Evolutionary conservation across 768 basidiomycete species (phyloP).

Genomic region (Neoboletus brunneissimus): DNA sequence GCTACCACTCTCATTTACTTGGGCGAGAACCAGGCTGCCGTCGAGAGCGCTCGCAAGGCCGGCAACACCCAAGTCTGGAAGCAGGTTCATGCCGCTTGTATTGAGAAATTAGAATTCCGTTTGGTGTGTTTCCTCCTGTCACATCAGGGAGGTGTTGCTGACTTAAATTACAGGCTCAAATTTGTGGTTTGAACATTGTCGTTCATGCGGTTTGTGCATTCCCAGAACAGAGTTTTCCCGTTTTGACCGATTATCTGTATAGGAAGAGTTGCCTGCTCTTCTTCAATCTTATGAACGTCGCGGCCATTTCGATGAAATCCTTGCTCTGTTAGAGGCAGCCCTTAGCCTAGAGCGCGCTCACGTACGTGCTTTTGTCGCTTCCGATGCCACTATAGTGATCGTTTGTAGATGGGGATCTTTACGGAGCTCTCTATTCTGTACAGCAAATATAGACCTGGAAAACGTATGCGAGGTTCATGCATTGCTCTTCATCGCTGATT

Average conservation of each 20-base stretch:
- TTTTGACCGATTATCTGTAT: slow-evolving; percentile 3
- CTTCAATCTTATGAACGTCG: slow-evolving; percentile 84
- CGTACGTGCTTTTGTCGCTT: slow-evolving; percentile 36
- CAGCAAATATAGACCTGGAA: slow-evolving; percentile 93
- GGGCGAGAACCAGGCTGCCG: slow-evolving; percentile 96
- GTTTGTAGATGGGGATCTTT: slow-evolving; percentile 86
- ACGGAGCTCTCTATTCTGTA: slow-evolving; percentile 90
- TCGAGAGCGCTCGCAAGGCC: slow-evolving; percentile 98
- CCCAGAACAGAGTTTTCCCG: slow-evolving; percentile 4
- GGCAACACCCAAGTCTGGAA: slow-evolving; percentile 99
- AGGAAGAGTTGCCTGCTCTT: slow-evolving; percentile 76
- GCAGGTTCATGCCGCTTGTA: slow-evolving; percentile 97
- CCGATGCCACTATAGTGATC: slow-evolving; percentile 12
- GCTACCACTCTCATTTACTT: slow-evolving; percentile 98
- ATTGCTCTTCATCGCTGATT: not conserved
- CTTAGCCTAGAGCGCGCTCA: slow-evolving; percentile 96
- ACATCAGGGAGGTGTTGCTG: slow-evolving; percentile 1
- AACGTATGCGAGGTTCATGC: slow-evolving; percentile 54
- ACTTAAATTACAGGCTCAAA: slow-evolving; percentile 67
- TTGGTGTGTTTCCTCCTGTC: slow-evolving; percentile 46
- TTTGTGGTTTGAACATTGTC: slow-evolving; percentile 96
- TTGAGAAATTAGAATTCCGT: slow-evolving; percentile 96
- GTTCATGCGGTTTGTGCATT: slow-evolving; percentile 66
- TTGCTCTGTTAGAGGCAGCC: slow-evolving; percentile 89
- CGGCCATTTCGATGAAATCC: slow-evolving; percentile 93